Conservation (phyloP, 352 stramenopile species). For the Pythium scleroteichum region DNA sequence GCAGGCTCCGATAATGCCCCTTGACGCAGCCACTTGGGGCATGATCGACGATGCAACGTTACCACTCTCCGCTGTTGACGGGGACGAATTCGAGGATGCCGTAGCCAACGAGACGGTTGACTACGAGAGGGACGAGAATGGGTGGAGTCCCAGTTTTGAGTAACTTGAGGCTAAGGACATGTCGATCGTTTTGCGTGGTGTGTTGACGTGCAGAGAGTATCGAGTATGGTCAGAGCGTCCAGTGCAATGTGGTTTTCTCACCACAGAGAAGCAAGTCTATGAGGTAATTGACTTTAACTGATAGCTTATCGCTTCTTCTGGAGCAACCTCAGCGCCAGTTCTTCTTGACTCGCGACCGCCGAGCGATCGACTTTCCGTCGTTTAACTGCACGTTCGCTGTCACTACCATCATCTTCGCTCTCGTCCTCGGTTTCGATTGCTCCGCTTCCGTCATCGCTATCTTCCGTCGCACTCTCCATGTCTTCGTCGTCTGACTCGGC, state of each 20-base stretch:
- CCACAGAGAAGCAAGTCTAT: too few species aligned
- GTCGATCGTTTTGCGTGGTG: too few species aligned
- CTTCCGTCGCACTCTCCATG: conserved; percentile 38
- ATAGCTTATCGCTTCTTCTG: conserved; percentile 45
- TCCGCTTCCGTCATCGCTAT: conserved; percentile 15
- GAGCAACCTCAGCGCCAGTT: conserved; percentile 76
- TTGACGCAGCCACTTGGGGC: neutral
- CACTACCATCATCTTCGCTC: conserved; percentile 25
- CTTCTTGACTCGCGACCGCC: conserved; percentile 71
- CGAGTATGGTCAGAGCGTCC: too few species aligned
- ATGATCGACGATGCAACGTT: neutral
- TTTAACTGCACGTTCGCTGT: conserved; percentile 21
- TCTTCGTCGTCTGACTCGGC: conserved; percentile 31
- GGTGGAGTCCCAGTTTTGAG: too few species aligned
- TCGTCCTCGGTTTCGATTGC: conserved; percentile 29
- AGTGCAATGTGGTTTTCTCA: too few species aligned
- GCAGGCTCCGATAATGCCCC: neutral
- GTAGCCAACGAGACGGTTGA: neutral
- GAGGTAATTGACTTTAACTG: neutral
- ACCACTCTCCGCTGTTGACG: neutral
- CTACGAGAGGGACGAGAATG: neutral
- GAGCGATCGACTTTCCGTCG: conserved; percentile 47
- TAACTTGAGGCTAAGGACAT: too few species aligned
- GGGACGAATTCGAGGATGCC: conserved; percentile 1
- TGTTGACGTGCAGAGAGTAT: too few species aligned